These are phyloP conservation scores for Handroanthus guayacan DNA, from an alignment of 257 asterid species.

Conservation along the genomic window DNA sequence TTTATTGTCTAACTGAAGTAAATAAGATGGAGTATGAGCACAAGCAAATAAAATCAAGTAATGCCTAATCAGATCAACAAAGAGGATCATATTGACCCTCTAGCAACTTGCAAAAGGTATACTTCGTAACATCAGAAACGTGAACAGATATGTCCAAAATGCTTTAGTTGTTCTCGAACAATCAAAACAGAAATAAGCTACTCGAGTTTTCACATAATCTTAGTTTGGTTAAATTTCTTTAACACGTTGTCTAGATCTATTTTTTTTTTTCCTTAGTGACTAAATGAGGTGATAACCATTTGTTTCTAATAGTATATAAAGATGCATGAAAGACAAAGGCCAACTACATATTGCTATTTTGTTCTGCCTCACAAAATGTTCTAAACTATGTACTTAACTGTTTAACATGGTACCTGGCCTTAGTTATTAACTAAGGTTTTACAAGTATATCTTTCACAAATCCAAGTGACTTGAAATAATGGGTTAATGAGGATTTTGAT, in stretches of 20 bases:
- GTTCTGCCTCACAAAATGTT: not conserved
- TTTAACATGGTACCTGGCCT: not conserved
- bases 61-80: not conserved
- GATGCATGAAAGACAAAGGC: constrained; percentile 1
- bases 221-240: not conserved
- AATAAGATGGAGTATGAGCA: constrained; percentile 10
- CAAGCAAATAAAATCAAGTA: constrained; percentile 1
- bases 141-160: not conserved
- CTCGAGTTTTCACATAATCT: constrained; percentile 8
- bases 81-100: constrained; percentile 1
- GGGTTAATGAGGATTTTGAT: not conserved
- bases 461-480: constrained; percentile 11
- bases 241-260: not conserved
- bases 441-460: constrained; percentile 11
- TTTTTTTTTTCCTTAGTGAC: not conserved
- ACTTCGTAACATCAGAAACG: not conserved
- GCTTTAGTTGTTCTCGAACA: constrained; percentile 1
- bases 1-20: constrained; percentile 7
- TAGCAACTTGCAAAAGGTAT: not conserved
- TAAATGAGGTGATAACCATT: constrained; percentile 8
- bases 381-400: not conserved
- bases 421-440: not conserved
- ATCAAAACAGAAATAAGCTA: not conserved
- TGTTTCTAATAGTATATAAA: constrained; percentile 4
- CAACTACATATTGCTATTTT: not conserved